These are phyloP conservation scores for Russula olivacea DNA, from an alignment of 768 basidiomycete species.

Conservation along the genomic window DNA sequence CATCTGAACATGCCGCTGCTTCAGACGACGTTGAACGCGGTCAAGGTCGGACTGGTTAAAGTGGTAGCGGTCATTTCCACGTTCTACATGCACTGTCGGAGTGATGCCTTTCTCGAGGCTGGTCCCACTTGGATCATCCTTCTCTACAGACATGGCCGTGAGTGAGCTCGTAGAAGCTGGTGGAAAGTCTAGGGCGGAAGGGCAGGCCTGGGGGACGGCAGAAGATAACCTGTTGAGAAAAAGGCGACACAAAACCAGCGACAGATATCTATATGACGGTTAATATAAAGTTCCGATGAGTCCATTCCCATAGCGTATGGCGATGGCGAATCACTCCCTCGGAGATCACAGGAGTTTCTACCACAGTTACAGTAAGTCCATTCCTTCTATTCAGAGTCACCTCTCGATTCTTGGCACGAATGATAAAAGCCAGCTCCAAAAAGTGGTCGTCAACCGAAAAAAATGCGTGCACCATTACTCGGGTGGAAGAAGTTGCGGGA, in stretches of 20 bases:
- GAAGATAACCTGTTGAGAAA: not conserved
- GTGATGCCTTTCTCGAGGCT: slow-evolving; percentile 29
- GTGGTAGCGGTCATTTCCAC: slow-evolving; percentile 32
- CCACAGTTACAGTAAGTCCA: not conserved
- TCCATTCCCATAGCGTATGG: not conserved
- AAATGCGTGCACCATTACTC: too few species aligned
- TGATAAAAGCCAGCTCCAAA: too few species aligned
- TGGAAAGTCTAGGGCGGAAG: not conserved
- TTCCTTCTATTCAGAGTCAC: too few species aligned
- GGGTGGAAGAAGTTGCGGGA: too few species aligned
- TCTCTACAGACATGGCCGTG: slow-evolving; percentile 6
- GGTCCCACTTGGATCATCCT: not conserved
- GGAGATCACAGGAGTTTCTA: not conserved
- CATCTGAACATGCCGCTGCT: slow-evolving; percentile 80
- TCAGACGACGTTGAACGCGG: slow-evolving; percentile 62
- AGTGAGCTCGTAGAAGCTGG: not conserved
- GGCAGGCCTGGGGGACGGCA: not conserved
- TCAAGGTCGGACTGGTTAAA: slow-evolving; percentile 63
- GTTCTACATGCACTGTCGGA: slow-evolving; percentile 26
- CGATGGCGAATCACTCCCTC: too few species aligned
- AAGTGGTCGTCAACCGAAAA: too few species aligned
- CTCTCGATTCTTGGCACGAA: too few species aligned
- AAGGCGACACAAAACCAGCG: not conserved
- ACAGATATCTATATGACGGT: not conserved
- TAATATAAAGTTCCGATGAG: not conserved